These are phyloP conservation scores for Excoecaria cochinchinensis DNA, from an alignment of 345 rosid genomes.

Conservation along the genomic window DNA sequence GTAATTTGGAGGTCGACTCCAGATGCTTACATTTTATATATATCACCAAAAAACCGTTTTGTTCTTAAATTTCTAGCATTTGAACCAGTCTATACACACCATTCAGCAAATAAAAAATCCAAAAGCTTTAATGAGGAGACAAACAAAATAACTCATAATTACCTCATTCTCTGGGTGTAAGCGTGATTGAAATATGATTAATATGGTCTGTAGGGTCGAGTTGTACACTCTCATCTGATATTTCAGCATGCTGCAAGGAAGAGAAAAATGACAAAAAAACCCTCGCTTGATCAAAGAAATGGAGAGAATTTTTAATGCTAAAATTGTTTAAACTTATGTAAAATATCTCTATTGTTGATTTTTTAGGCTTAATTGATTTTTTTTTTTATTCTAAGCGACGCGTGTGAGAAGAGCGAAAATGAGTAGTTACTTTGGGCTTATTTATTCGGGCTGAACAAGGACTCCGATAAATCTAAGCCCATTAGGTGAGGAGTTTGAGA, in stretches of 20 bases:
- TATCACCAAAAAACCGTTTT: background rate
- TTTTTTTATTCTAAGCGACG: background rate
- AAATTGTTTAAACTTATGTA: no score
- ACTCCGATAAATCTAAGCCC: background rate
- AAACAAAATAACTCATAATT: conserved; percentile 19
- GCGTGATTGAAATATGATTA: conserved; percentile 88
- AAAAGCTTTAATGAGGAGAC: conserved; percentile 15
- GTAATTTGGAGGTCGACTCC: background rate
- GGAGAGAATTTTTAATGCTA: no score
- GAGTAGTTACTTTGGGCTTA: background rate
- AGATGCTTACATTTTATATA: background rate
- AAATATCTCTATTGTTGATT: no score
- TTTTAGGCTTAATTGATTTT: no score
- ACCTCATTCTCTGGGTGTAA: conserved; percentile 93
- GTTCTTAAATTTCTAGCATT: background rate
- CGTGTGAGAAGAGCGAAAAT: background rate
- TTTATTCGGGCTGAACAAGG: background rate
- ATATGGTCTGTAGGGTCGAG: conserved; percentile 87
- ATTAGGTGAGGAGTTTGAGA: no score
- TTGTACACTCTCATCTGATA: conserved; percentile 89
- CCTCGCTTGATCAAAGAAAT: no score
- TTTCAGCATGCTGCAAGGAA: conserved; percentile 84
- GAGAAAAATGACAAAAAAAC: conserved; percentile 23
- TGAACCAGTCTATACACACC: conserved; percentile 10
- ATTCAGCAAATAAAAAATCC: conserved; percentile 10